Evolutionary conservation across 164 flowering plant species (phyloP), one percentile per base, ranked within the genome.

Genomic region (Umbellularia californica): DNA sequence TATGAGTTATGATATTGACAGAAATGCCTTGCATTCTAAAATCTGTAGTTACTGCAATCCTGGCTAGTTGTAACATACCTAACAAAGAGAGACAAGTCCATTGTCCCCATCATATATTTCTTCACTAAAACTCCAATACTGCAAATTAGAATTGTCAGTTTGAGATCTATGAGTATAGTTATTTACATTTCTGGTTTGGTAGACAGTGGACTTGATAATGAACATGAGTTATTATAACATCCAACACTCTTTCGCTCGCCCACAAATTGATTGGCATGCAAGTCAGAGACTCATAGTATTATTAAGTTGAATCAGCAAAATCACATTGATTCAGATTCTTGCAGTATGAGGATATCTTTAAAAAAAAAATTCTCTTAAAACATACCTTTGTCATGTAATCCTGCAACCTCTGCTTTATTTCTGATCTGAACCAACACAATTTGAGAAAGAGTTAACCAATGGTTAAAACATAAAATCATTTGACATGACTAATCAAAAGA

Each of bases 351-450:
- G n/a, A 55, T 55, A 55, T 55, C 47, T 41, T 41, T 0, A 41
- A 41, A 41, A 41, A 5, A 35, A 41, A 5, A 30, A 3, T 27
- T 41, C 10, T 41, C 47, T 41, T 41, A 41, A 60, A 41, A 76
- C 81, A 78, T 62, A 92, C 99, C 99, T 90, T 93, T 95, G 77
- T 93, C 99, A 82, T 95, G 97, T 79, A 93, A 83, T 65, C 99
- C 97, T 14, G 93, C 83, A 82, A 93, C 70, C 28, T 74, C 78
- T 7, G 88, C 77, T 83, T 82, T 86, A 78, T 89, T 90, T 72
- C 72, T 75, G 50, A 95, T 28, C 99, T 93, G 98, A 83, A 82
- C 67, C 66, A 79, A 75, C 70, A 81, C 47, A 41, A 41, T 41
- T 41, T 41, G 47, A 6, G 47, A 41, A 41, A 41, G 11, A 41